phyloP scores from a whole-genome alignment of 2,329 filamentous ascomycete genomes.

The Mycosphaerella sp. region DNA sequence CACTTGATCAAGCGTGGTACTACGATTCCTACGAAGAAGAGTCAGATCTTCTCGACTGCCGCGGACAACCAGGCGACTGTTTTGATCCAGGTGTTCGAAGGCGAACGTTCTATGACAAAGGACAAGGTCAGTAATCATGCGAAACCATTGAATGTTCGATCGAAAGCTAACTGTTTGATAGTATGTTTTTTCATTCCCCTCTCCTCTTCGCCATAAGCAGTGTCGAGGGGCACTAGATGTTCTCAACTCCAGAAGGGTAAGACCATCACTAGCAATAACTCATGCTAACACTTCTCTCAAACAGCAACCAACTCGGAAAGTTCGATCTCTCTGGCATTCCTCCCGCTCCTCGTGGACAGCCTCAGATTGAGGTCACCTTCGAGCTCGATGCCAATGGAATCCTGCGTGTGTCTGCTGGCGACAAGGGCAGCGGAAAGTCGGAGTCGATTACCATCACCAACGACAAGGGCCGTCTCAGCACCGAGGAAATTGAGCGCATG shows the following conservation, averaged over 20 bases:
- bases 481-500: slow-evolving; percentile 99
- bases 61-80: slow-evolving; percentile 98
- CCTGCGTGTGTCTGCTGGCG: slow-evolving; percentile 87
- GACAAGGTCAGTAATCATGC: slow-evolving; percentile 35
- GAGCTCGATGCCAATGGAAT: slow-evolving; percentile 98
- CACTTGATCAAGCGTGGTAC: slow-evolving; percentile 98
- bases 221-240: background rate
- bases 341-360: slow-evolving; percentile 88
- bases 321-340: slow-evolving; percentile 97
- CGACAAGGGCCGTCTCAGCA: slow-evolving; percentile 94
- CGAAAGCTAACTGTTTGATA: background rate
- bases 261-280: background rate
- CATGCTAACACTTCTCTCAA: background rate
- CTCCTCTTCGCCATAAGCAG: background rate
- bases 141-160: background rate
- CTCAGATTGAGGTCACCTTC: slow-evolving; percentile 97
- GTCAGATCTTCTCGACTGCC: slow-evolving; percentile 94
- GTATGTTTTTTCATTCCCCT: background rate
- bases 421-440: slow-evolving; percentile 97
- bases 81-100: slow-evolving; percentile 99
- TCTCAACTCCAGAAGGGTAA: background rate
- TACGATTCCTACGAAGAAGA: slow-evolving; percentile 99
- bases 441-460: slow-evolving; percentile 99
- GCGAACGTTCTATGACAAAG: slow-evolving; percentile 60
- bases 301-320: slow-evolving; percentile 81